Evolutionary conservation across 257 asterid genomes (phyloP).

Genomic region (Solanum boliviense): DNA sequence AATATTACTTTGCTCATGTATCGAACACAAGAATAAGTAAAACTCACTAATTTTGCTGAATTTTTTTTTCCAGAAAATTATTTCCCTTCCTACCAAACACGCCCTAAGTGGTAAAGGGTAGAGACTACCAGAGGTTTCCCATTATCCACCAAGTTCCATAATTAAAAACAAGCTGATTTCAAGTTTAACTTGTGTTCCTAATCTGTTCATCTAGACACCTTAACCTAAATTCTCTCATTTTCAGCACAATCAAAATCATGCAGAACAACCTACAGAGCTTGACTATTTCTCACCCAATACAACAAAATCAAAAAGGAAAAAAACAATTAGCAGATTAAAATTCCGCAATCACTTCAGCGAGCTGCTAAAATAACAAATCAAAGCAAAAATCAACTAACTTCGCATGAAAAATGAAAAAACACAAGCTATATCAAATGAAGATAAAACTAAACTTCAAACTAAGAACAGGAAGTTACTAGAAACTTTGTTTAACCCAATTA

Average conservation of each 20-base stretch:
- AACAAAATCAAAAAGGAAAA: neutral
- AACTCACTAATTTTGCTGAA: neutral
- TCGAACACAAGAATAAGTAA: neutral
- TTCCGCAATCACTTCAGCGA: neutral
- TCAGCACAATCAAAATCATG: neutral
- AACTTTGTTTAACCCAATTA: neutral
- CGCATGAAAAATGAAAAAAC: neutral
- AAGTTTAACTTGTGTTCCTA: neutral
- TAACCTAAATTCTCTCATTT: neutral
- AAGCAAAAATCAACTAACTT: neutral
- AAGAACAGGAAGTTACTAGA: neutral
- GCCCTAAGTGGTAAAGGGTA: neutral
- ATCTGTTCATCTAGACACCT: neutral
- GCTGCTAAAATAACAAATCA: neutral
- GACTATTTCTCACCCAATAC: neutral
- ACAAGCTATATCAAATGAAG: neutral
- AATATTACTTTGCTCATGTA: neutral
- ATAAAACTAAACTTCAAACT: neutral
- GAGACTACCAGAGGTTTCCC: neutral
- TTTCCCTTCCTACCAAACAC: neutral
- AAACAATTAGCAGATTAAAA: neutral
- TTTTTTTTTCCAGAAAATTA: neutral
- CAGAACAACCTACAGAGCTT: neutral
- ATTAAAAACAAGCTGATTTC: neutral
- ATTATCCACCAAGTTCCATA: neutral